Evolutionary conservation across 805 yeast genomes (phyloP).

Genomic region (Kazachstania martiniae): DNA sequence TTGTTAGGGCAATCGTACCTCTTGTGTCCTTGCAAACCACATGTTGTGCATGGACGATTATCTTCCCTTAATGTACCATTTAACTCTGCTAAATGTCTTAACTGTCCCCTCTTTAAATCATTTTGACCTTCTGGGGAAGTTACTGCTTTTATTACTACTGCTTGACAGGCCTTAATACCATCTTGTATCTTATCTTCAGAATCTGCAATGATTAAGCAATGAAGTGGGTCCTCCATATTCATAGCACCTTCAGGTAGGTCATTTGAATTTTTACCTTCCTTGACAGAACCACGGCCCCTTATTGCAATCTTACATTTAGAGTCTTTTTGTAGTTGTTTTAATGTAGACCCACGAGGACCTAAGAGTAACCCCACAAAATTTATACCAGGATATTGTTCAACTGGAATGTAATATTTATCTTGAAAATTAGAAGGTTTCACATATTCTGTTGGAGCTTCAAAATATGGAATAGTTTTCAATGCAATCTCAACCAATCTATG

Average conservation of each 20-base stretch:
- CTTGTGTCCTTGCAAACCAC: conserved; percentile 59
- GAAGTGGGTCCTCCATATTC: conserved; percentile 71
- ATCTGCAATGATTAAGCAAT: conserved; percentile 79
- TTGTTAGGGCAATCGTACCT: conserved; percentile 53
- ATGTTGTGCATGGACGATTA: conserved; percentile 48
- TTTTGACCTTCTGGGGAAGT: conserved; percentile 89
- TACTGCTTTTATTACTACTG: conserved; percentile 72
- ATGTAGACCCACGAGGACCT: conserved; percentile 93
- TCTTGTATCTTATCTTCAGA: conserved; percentile 61
- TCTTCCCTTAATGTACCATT: conserved; percentile 92
- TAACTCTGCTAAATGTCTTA: conserved; percentile 82
- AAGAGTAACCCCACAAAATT: conserved; percentile 83
- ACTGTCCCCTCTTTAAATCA: conserved; percentile 80
- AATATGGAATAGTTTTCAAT: conserved; percentile 59
- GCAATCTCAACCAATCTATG: conserved; percentile 70
- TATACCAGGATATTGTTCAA: conserved; percentile 76
- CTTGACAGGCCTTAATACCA: conserved; percentile 66
- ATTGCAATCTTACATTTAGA: conserved; percentile 87
- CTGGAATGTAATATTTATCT: conserved; percentile 81
- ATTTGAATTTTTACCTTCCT: conserved; percentile 65
- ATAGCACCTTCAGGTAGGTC: conserved; percentile 38
- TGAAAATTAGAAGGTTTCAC: conserved; percentile 56
- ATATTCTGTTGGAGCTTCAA: conserved; percentile 71
- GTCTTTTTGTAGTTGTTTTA: conserved; percentile 66
- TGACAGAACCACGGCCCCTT: conserved; percentile 92